phyloP scores from a whole-genome alignment of 371 early-diverging fungal species.

The Mucor piriformis region DNA sequence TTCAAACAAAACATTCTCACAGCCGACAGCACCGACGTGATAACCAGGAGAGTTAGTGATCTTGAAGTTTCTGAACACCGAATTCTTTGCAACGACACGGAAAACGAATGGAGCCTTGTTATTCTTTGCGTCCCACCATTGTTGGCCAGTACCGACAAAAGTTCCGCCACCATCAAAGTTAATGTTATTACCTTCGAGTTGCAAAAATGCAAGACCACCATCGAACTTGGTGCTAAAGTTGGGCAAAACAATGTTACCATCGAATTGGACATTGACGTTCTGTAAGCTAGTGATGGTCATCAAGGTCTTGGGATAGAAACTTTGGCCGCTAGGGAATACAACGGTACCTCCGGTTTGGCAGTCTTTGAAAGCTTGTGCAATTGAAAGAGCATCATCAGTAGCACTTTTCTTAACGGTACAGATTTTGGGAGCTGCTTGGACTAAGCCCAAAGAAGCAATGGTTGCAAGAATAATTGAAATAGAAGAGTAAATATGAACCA shows the following conservation, averaged over 20 bases:
- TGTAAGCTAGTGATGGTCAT: conserved; percentile 22
- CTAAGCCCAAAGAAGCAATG: background rate
- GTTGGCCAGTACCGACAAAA: conserved; percentile 35
- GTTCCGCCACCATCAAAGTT: conserved; percentile 25
- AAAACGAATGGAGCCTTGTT: conserved; percentile 38
- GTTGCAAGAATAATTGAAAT: background rate
- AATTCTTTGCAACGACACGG: conserved; percentile 30
- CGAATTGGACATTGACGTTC: conserved; percentile 34
- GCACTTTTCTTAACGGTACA: background rate
- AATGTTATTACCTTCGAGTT: conserved; percentile 30
- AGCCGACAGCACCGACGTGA: conserved; percentile 34
- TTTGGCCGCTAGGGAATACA: conserved; percentile 28
- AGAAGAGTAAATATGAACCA: background rate
- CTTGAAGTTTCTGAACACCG: conserved; percentile 36
- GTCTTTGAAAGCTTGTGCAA: conserved; percentile 28
- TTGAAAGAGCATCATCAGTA: conserved; percentile 29
- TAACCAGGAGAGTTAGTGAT: conserved; percentile 34
- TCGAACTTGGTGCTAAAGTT: conserved; percentile 26
- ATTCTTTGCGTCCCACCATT: conserved; percentile 38
- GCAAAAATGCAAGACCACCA: conserved; percentile 29
- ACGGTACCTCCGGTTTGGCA: conserved; percentile 40
- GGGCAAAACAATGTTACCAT: conserved; percentile 32
- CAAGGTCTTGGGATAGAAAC: conserved; percentile 30
- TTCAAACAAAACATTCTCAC: conserved; percentile 32
- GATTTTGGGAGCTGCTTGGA: conserved; percentile 8